Percentiles rank a stretch among this genome's conserved stretches.
These are phyloP conservation scores for Talaromyces sp. DNA, from an alignment of 2,329 filamentous ascomycete species.

Conservation along the genomic window DNA sequence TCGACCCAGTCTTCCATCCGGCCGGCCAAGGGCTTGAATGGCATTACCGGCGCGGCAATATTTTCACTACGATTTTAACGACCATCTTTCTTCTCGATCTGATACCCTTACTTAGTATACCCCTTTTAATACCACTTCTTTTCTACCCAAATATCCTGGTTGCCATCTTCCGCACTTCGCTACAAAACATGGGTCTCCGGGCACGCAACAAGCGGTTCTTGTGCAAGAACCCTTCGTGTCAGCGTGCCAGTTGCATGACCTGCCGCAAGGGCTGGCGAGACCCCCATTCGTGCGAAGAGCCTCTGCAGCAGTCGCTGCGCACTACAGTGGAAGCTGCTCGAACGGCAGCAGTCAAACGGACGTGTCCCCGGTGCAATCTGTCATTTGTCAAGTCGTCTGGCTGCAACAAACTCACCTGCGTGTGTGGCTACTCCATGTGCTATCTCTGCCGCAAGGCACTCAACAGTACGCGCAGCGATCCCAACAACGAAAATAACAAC, in stretches of 20 bases:
- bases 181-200: constrained; percentile 63
- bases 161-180: constrained; percentile 51
- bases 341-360: constrained; percentile 88
- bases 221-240: constrained; percentile 66
- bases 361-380: constrained; percentile 84
- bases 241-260: constrained; percentile 67
- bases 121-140: constrained; percentile 52
- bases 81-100: constrained; percentile 37
- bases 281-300: constrained; percentile 85
- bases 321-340: constrained; percentile 89
- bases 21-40: constrained; percentile 37
- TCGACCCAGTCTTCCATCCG: constrained; percentile 69
- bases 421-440: constrained; percentile 97
- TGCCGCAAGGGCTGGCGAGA: constrained; percentile 82
- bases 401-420: constrained; percentile 95
- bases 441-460: constrained; percentile 81
- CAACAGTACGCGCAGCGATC: constrained; percentile 1
- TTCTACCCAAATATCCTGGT: constrained; percentile 46
- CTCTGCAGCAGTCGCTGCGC: constrained; percentile 71
- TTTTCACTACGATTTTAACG: constrained; percentile 47
- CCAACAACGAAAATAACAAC: background rate
- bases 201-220: constrained; percentile 69
- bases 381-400: constrained; percentile 89
- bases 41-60: constrained; percentile 50
- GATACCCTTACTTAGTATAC: constrained; percentile 41